Base-by-base conservation (phyloP, 2,329 filamentous ascomycete species). In the Paraphaeosphaeria sporulosa region DNA sequence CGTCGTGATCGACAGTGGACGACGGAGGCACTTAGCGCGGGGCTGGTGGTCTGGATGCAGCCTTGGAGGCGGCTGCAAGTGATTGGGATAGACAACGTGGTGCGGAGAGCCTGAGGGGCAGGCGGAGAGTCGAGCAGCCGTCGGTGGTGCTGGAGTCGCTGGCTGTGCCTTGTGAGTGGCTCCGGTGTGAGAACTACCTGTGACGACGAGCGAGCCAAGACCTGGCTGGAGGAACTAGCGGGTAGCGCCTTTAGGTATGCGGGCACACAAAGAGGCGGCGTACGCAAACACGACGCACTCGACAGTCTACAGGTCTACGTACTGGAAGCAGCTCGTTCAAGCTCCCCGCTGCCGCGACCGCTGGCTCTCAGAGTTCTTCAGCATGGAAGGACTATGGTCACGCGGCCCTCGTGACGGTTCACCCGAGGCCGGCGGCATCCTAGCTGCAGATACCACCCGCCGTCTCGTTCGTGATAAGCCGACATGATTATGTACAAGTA, bases 191-290 rank as follows among this genome's bases (percentile, higher is more conserved):
- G 30, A 36, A 36, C 47, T 36, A 50, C 25, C 19, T 40, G 38
- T 40, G 38, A 40, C 38, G 38, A 30, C 5, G 13, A 32, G n/a
- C 13, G 44, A n/a, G 44, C 44, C 44, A 47, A 47, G 44, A 17
- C 44, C 17, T 40, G 15, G 38, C 19, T 25, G 43, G 23, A 13
- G 15, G 43, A 23, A 10, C 44, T 48, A 48, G n/a, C 44, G 25
- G 44, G 23, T 44, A 23, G 42, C 42, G 44, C 44, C 15, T 12
- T 19, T 23, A 19, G 19, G 19, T 19, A 19, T 46, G 38, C 38
- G 19, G n/a, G 42, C 42, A 44, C 42, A 44, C 42, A 44, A 44
- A 44, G 42, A 44, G 42, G 42, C 42, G 19, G 42, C 42, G 42
- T 12, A 44, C 42, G 42, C 42, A 40, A 40, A 40, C 38, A 40